phyloP scores from a whole-genome alignment of 208 protist species.

The Lotmaria passim region DNA sequence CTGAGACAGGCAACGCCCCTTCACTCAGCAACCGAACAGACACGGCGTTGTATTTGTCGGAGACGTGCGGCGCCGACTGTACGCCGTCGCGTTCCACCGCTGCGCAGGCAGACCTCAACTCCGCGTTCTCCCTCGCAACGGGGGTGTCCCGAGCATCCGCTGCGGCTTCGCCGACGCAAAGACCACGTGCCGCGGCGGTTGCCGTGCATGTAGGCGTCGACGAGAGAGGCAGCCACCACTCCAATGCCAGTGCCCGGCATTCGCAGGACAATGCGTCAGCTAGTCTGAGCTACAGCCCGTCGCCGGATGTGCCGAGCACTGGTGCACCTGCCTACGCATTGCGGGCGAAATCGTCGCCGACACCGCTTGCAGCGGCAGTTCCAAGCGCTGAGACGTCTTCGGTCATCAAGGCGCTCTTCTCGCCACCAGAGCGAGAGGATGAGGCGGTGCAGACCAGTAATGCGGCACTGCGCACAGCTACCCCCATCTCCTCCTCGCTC shows the following conservation, averaged over 20 bases:
- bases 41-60: neutral
- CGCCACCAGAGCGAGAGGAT: neutral
- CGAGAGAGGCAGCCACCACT: neutral
- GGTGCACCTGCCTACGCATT: neutral
- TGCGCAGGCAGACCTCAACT: too few relatives aligned
- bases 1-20: neutral
- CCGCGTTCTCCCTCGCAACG: too few relatives aligned
- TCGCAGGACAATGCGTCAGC: neutral
- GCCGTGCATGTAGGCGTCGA: too few relatives aligned
- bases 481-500: neutral
- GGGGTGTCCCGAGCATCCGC: too few relatives aligned
- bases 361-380: neutral
- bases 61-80: neutral
- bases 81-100: too few relatives aligned
- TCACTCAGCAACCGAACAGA: neutral
- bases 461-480: neutral
- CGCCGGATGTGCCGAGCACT: neutral
- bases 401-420: neutral
- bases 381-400: neutral
- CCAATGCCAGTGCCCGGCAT: neutral
- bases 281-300: neutral
- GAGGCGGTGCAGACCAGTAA: neutral
- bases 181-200: too few relatives aligned
- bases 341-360: neutral
- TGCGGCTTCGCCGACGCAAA: too few relatives aligned